These are phyloP conservation scores for Pseudogymnoascus sp. DNA, from an alignment of 2,329 filamentous ascomycete genomes.

Conservation along the genomic window DNA sequence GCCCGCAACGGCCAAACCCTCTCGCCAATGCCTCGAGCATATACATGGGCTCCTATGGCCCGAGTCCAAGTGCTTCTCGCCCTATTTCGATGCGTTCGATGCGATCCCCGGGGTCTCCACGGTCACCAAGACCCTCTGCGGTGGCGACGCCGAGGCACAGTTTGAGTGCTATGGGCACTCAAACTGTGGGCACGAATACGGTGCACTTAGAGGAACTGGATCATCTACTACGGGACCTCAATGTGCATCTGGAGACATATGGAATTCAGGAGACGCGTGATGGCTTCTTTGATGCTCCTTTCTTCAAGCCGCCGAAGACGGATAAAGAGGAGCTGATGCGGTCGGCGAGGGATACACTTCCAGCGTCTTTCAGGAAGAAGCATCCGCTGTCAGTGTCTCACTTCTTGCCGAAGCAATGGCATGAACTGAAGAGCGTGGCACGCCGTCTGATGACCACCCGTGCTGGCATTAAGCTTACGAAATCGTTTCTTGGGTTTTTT, in stretches of 20 bases:
- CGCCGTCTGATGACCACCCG: conserved; percentile 39
- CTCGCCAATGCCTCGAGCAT: conserved; percentile 23
- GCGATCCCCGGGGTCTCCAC: conserved; percentile 13
- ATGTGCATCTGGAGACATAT: conserved; percentile 35
- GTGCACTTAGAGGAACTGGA: conserved; percentile 18
- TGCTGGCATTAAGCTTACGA: conserved; percentile 43
- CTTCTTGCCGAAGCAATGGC: conserved; percentile 42
- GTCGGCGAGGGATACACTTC: conserved; percentile 38
- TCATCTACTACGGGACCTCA: conserved; percentile 26
- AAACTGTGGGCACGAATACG: background rate
- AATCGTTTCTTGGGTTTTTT: conserved; percentile 50
- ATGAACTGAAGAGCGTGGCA: conserved; percentile 36
- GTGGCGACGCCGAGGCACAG: background rate
- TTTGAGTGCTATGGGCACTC: background rate
- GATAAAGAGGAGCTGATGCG: conserved; percentile 34
- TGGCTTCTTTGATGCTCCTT: conserved; percentile 37
- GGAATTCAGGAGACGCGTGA: conserved; percentile 35
- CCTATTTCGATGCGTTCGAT: conserved; percentile 15
- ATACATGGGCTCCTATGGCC: conserved; percentile 28
- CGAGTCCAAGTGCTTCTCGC: conserved; percentile 22
- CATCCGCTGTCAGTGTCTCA: conserved; percentile 37
- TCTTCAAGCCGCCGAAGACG: conserved; percentile 34
- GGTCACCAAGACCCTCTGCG: background rate
- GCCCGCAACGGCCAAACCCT: conserved; percentile 14
- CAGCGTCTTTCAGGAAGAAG: conserved; percentile 37